Base-by-base conservation (phyloP, 164 flowering plant species). In the Litsea cubeba region DNA sequence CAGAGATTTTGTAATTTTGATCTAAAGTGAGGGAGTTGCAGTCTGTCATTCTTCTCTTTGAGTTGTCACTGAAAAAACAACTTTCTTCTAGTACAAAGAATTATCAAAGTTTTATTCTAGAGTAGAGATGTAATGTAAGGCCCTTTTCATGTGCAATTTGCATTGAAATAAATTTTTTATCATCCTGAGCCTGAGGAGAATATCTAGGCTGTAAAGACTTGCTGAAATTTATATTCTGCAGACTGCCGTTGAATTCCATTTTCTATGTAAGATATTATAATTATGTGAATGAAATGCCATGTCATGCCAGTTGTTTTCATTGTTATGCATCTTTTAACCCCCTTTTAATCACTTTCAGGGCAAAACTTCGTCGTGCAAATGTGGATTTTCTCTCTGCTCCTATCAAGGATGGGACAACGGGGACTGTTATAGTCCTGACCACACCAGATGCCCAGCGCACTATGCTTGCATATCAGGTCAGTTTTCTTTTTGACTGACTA, bases 361-460 rank as follows among this genome's bases (percentile, higher is more conserved):
- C 90, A 72, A 95, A 95, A 77, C 74, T 95, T 72, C 82, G 80
- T 54, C 88, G 98, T 54, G 99, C 99, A 74, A 87, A 91, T 89
- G 96, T 95, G 71, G 83, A 84, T 82, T 93, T 95, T 76, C 88
- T 92, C 4, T 95, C 99, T 70, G 82, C 81, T 60, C 92, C 99
- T 24, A 84, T 93, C 57, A 87, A 88, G 81, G 97, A 91, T 81
- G 99, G 96, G 66, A 95, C 99, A 50, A 95, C 99, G 0, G 99
- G 99, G 73, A 95, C 99, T 8, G 99, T 95, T 69, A 95, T 95
- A 64, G 99, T 95, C 67, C 91, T 95, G 76, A 95, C 99, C n/a
- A 95, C 99, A 73, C 90, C 98, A 17, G 99, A 95, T 86, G 99
- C 99, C 30, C 98, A 93, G 76, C 92, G 99, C 14, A 90, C 99